Evolutionary conservation across 2,329 filamentous ascomycete species (phyloP), one percentile per base, ranked within the genome.

Genomic region (Pyricularia pennisetigena): DNA sequence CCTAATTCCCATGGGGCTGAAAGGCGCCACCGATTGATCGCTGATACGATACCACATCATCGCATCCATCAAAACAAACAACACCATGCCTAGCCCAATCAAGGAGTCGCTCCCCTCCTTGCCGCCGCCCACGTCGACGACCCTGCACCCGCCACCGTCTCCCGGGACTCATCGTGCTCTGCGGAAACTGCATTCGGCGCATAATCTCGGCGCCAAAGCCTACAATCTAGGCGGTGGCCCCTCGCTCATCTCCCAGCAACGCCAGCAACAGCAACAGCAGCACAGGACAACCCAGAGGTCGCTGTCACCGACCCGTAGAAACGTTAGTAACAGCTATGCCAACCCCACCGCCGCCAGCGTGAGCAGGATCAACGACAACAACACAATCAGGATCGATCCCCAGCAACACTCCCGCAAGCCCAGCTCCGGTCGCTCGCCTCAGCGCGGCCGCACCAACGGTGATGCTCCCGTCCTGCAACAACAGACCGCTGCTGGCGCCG

Each of bases 171-270:
- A 88, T 75, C 86, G 90, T 73, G 85, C 86, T 64, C 82, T 93
- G 70, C 86, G 91, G 72, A 89, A 90, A 75, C 86, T 92, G 32
- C 90, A 93, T 78, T 93, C 91, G 35, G 90, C 91, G 66, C 90
- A 93, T 80, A 82, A 85, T 78, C 79, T 92, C 68, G 86, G 87
- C 75, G 75, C 87, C 70, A 84, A 85, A 73, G 79, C 81, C 68
- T 75, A 80, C 68, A 79, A 76, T 71, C 80, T 81, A 69, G 49
- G 66, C 62, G 54, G 54, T 6, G 57, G 54, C 16, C 81, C 85
- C 28, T 86, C 86, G 0, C 80, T 89, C 71, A 87, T 88, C 73
- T 84, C 88, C 64, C 76, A 69, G 72, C 74, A 79, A 79, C 71
- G 73, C 4, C 71, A 71, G 70, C 86, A 88, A 73, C 83, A 84